Evolutionary conservation across 2,329 filamentous ascomycete genomes (phyloP), one percentile per base, ranked within the genome.

Genomic region (Trichoderma brevicompactum): DNA sequence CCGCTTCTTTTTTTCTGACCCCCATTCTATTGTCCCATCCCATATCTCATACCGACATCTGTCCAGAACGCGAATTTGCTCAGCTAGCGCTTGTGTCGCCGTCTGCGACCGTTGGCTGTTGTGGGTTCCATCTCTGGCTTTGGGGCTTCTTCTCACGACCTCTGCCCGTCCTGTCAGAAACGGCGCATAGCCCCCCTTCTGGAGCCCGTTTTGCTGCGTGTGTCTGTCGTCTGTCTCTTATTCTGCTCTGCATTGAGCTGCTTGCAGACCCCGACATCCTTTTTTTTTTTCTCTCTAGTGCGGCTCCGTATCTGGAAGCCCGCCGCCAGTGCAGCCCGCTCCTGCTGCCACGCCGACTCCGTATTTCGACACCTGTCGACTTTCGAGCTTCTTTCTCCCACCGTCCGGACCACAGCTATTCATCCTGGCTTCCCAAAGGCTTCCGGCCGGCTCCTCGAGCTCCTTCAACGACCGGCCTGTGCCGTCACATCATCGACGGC

Each of bases 391-490:
- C 60, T 58, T 50, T 63, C 49, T 46, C 48, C 46, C 46, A 32
- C 71, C 70, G 68, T 70, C 55, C 40, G 36, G 53, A 66, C 46
- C 58, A 64, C 58, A 68, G 63, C 67, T 69, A 70, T 68, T 70
- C 77, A 83, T 78, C 70, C 81, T 87, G 84, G 84, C 82, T 78
- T 79, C 81, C 71, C 75, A 79, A 78, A 80, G 77, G 69, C 75
- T 78, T 69, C 75, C 78, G 71, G 79, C 80, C 70, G 83, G 83
- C 74, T 83, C 85, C 67, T 86, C 85, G 77, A 79, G 77, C 76
- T 84, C 83, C 72, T 81, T 80, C 71, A 81, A 79, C 78, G 81
- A 82, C 75, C 77, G 79, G 70, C 79, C 82, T 67, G 72, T 75
- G 64, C 78, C 78, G 66, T 80, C 79, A 55, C 82, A 85, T 70